Percentiles rank a stretch among this genome's conserved stretches.
Conservation (phyloP, 495 filamentous ascomycete genomes). For the Neurospora discreta region DNA sequence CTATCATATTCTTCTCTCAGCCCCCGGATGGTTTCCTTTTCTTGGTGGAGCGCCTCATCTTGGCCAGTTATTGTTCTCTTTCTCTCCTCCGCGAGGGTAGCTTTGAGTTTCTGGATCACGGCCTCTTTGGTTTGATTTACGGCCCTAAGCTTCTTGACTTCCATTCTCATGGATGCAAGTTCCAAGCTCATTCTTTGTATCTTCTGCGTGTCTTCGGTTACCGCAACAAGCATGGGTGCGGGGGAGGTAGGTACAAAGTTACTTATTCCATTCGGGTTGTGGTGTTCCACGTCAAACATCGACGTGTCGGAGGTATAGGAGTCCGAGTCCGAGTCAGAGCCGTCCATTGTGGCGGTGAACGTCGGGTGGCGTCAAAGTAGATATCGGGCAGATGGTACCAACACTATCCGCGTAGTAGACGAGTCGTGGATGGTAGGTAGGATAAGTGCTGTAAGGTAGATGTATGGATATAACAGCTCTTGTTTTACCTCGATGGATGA, state of each 20-base stretch:
- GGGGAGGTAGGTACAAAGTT: not conserved
- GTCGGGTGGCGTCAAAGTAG: not conserved
- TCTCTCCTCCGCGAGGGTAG: not conserved
- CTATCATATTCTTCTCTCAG: not conserved
- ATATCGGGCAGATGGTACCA: not conserved
- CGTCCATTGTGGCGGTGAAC: not conserved
- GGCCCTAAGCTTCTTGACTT: not conserved
- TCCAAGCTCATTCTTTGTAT: not conserved
- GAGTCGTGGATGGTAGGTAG: not conserved
- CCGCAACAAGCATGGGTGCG: not conserved
- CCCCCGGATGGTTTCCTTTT: not conserved
- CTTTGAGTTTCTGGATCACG: not conserved
- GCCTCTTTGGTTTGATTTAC: not conserved
- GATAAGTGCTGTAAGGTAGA: not conserved
- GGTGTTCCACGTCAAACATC: not conserved
- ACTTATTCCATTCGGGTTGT: too few relatives aligned
- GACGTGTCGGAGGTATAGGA: not conserved
- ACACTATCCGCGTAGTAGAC: not conserved
- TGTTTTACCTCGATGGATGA: not conserved
- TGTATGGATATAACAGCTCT: not conserved
- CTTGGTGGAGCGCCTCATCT: not conserved
- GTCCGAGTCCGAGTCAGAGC: not conserved
- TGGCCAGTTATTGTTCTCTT: not conserved
- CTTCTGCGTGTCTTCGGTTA: not conserved
- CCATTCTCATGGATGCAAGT: not conserved